phyloP scores from a whole-genome alignment of 1,139 yeast species.

The Suhomyces bribrorum region DNA sequence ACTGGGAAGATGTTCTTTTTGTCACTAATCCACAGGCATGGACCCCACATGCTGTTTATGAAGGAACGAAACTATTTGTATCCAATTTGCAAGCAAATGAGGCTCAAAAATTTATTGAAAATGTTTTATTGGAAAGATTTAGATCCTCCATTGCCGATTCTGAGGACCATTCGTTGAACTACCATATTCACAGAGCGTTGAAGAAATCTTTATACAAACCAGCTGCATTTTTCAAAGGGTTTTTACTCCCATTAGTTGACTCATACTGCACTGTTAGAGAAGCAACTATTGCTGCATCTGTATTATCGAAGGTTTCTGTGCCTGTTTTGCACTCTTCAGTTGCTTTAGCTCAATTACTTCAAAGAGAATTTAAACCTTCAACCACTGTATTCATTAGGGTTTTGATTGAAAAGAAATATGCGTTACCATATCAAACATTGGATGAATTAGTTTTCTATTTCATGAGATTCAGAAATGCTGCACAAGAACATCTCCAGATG shows the following conservation, averaged over 20 bases:
- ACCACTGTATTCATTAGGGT: constrained; percentile 88
- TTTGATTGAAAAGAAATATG: constrained; percentile 89
- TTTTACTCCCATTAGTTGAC: constrained; percentile 85
- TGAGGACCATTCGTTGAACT: constrained; percentile 70
- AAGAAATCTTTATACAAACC: constrained; percentile 95
- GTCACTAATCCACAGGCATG: constrained; percentile 91
- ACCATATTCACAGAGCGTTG: constrained; percentile 87
- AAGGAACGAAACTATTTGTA: constrained; percentile 91
- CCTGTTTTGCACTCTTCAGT: constrained; percentile 97
- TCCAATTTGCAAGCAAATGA: constrained; percentile 85
- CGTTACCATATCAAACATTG: constrained; percentile 92
- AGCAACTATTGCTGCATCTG: constrained; percentile 94
- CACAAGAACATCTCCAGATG: constrained; percentile 34
- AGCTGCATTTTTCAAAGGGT: constrained; percentile 96
- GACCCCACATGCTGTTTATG: constrained; percentile 97
- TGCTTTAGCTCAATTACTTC: constrained; percentile 81
- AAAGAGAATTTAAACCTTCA: constrained; percentile 84
- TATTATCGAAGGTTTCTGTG: constrained; percentile 82
- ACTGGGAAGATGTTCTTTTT: constrained; percentile 93
- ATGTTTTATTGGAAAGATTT: constrained; percentile 79
- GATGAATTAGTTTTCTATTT: constrained; percentile 96
- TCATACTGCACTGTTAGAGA: constrained; percentile 85
- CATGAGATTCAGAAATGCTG: constrained; percentile 77
- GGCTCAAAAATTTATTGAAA: constrained; percentile 80
- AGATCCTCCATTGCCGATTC: constrained; percentile 79